Percentiles rank a stretch among this genome's conserved stretches.
These are phyloP conservation scores for Heimioporus sp. DNA, from an alignment of 768 basidiomycete genomes.

Conservation along the genomic window DNA sequence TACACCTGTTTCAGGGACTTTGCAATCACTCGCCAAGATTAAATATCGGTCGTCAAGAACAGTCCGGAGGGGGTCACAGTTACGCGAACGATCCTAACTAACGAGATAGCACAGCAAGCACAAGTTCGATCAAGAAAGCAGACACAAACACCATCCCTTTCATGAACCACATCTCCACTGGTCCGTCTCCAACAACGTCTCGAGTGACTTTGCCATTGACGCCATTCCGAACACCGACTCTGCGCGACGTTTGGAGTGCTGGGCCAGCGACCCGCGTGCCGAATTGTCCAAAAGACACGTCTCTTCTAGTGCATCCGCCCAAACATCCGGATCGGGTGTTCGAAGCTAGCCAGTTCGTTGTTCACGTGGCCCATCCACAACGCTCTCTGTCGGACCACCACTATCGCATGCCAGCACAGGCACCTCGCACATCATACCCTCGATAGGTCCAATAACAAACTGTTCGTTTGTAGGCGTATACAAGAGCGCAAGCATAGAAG, in stretches of 20 bases:
- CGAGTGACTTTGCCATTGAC: slow-evolving; percentile 63
- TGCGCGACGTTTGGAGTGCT: slow-evolving; percentile 60
- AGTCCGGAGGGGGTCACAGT: too few relatives aligned
- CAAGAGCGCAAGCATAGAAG: slow-evolving; percentile 69
- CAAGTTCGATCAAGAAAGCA: slow-evolving; percentile 25
- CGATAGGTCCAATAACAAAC: slow-evolving; percentile 95
- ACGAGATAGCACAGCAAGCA: slow-evolving; percentile 19
- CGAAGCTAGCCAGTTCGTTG: slow-evolving; percentile 79
- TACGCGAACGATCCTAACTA: too few relatives aligned
- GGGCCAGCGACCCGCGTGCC: slow-evolving; percentile 39
- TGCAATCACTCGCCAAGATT: slow-evolving; percentile 38
- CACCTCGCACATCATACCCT: slow-evolving; percentile 90
- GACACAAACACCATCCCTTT: slow-evolving; percentile 18
- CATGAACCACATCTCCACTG: slow-evolving; percentile 21
- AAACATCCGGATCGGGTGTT: slow-evolving; percentile 55
- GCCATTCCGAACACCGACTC: slow-evolving; percentile 70
- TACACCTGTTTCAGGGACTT: slow-evolving; percentile 78
- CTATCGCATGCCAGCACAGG: slow-evolving; percentile 86
- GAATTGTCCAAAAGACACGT: slow-evolving; percentile 40
- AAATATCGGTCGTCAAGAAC: background rate
- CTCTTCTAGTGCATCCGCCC: slow-evolving; percentile 67
- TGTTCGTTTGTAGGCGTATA: slow-evolving; percentile 97
- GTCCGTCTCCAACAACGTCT: slow-evolving; percentile 56
- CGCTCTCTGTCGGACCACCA: slow-evolving; percentile 90
- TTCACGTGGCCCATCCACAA: slow-evolving; percentile 42